These are phyloP conservation scores for Ophiostoma sp. DNA, from an alignment of 2,329 filamentous ascomycete genomes.

Conservation along the genomic window DNA sequence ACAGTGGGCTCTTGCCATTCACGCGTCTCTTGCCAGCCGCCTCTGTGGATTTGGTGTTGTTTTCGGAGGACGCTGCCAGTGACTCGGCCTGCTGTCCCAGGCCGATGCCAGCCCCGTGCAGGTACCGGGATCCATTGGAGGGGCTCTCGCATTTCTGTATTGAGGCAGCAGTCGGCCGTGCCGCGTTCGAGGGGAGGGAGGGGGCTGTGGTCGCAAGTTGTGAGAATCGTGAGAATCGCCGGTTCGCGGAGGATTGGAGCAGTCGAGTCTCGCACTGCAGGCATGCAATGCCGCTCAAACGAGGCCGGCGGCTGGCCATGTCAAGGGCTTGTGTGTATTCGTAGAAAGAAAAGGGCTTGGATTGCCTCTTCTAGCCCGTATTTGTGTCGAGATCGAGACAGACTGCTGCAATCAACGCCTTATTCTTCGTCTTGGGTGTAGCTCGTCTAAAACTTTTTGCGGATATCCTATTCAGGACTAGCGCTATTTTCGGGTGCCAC, in stretches of 20 bases:
- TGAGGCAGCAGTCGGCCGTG: background rate
- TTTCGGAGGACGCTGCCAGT: background rate
- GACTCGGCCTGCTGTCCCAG: background rate
- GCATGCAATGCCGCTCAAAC: constrained; percentile 24
- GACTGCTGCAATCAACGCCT: too few species aligned
- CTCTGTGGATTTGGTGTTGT: background rate
- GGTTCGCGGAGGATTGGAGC: background rate
- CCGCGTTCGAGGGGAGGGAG: background rate
- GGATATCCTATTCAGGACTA: constrained; percentile 19
- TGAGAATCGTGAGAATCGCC: constrained; percentile 6
- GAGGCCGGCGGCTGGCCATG: constrained; percentile 17
- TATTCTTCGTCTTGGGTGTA: background rate
- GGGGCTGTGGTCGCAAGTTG: background rate
- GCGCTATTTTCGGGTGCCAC: background rate
- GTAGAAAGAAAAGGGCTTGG: background rate
- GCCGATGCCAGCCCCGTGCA: background rate
- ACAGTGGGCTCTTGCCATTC: background rate
- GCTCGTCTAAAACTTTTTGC: constrained; percentile 18
- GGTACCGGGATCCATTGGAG: background rate
- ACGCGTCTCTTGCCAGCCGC: background rate
- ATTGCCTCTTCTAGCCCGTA: background rate
- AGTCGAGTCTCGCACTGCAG: constrained; percentile 23
- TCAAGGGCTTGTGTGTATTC: background rate
- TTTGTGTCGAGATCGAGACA: background rate
- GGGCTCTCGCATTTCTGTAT: background rate